Percentiles rank a stretch among this genome's conserved stretches.
Conservation (phyloP, 331 rosid species). For the Rosa hybrid region DNA sequence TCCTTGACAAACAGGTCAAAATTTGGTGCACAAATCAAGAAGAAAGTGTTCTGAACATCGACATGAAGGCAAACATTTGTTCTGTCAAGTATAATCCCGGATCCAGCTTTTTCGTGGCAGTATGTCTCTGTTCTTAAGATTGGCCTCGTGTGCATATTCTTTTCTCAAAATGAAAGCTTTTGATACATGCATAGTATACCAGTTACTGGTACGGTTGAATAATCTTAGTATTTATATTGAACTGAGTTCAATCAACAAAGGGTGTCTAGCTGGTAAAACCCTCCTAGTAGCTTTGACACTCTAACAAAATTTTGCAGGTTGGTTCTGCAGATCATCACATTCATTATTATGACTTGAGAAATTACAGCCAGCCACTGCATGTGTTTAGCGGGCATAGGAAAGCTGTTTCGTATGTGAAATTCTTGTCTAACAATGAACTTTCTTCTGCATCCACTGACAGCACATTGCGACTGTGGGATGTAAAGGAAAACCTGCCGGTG, state of each 20-base stretch:
- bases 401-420: slow-evolving; percentile 39
- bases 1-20: slow-evolving; percentile 30
- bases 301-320: slow-evolving; percentile 27
- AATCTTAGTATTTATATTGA: neutral
- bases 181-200: neutral
- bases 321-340: slow-evolving; percentile 37
- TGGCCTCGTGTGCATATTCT: neutral
- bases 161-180: neutral
- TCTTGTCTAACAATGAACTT: slow-evolving; percentile 36
- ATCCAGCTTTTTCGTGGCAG: slow-evolving; percentile 35
- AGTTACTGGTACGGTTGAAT: neutral
- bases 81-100: slow-evolving; percentile 43
- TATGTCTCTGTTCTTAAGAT: slow-evolving; percentile 24
- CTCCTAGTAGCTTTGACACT: neutral
- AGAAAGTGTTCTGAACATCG: slow-evolving; percentile 30
- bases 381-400: slow-evolving; percentile 29
- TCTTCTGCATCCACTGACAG: slow-evolving; percentile 44
- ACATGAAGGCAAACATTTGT: slow-evolving; percentile 41
- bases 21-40: slow-evolving; percentile 39
- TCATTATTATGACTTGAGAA: slow-evolving; percentile 42
- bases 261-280: neutral
- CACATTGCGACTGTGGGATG: slow-evolving; percentile 43
- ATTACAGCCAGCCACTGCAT: slow-evolving; percentile 33
- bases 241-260: neutral
- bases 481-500: slow-evolving; percentile 31